These are phyloP conservation scores for Boletales sp. DNA, from an alignment of 768 basidiomycete species.

Conservation along the genomic window DNA sequence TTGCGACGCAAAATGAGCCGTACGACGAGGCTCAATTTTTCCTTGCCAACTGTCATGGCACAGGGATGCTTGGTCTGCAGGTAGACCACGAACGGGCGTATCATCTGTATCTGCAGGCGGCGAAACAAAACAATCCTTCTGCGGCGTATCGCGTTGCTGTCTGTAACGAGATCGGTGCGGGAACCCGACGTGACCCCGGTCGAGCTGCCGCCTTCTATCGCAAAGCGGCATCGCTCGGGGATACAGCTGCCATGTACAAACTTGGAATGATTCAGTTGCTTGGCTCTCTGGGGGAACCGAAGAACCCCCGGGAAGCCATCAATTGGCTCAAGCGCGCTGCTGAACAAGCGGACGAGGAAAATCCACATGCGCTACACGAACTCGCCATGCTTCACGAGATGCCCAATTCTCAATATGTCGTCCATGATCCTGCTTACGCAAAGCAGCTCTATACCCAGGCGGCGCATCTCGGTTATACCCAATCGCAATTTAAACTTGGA, in stretches of 20 bases:
- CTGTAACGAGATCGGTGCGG: slow-evolving; percentile 98
- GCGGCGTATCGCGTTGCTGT: slow-evolving; percentile 97
- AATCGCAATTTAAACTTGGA: slow-evolving; percentile 93
- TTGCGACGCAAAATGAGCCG: slow-evolving; percentile 89
- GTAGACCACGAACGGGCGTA: slow-evolving; percentile 99
- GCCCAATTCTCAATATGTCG: slow-evolving; percentile 61
- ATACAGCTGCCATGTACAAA: slow-evolving; percentile 99
- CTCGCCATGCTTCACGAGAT: slow-evolving; percentile 85
- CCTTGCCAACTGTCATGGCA: slow-evolving; percentile 95
- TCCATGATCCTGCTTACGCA: slow-evolving; percentile 78
- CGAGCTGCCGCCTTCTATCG: slow-evolving; percentile 95
- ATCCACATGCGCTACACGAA: slow-evolving; percentile 96
- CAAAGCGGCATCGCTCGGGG: slow-evolving; percentile 92
- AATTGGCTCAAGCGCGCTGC: slow-evolving; percentile 94
- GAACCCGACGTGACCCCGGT: slow-evolving; percentile 82
- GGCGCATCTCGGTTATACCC: slow-evolving; percentile 89
- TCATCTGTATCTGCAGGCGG: slow-evolving; percentile 93
- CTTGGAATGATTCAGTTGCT: slow-evolving; percentile 96
- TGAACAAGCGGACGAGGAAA: slow-evolving; percentile 96
- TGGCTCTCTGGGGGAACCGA: slow-evolving; percentile 76
- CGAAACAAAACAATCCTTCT: slow-evolving; percentile 93
- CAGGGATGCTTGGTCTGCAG: slow-evolving; percentile 90
- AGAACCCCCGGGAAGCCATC: slow-evolving; percentile 88
- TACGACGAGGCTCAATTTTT: slow-evolving; percentile 98
- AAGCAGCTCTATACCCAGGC: slow-evolving; percentile 86